Evolutionary conservation across 257 asterid species (phyloP).

Genomic region (Leonotis leonurus): DNA sequence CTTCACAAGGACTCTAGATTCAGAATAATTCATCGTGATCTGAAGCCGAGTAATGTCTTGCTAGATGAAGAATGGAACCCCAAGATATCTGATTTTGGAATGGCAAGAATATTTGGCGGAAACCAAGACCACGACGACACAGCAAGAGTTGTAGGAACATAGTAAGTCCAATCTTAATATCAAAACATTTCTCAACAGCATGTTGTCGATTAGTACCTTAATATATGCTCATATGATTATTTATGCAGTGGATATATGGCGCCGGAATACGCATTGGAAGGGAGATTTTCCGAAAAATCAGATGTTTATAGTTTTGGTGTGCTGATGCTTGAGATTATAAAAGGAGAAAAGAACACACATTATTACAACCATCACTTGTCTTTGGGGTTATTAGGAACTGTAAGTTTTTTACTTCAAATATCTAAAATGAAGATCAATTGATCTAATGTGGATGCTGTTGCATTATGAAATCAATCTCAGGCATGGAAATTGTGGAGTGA

Average conservation of each 20-base stretch:
- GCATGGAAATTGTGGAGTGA: conserved; percentile 21
- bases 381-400: conserved; percentile 11
- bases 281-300: conserved; percentile 23
- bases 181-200: background rate
- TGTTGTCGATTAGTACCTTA: background rate
- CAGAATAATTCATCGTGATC: conserved; percentile 25
- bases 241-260: conserved; percentile 16
- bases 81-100: conserved; percentile 35
- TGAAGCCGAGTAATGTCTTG: conserved; percentile 27
- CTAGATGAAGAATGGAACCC: conserved; percentile 22
- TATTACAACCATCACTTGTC: conserved; percentile 4
- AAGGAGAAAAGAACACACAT: conserved; percentile 14
- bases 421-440: background rate
- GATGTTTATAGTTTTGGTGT: conserved; percentile 18
- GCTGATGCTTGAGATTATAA: conserved; percentile 6
- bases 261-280: conserved; percentile 22
- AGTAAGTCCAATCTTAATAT: conserved; percentile 12
- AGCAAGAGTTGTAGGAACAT: conserved; percentile 25
- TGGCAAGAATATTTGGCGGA: conserved; percentile 29
- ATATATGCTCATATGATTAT: background rate
- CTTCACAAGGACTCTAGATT: conserved; percentile 18
- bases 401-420: background rate
- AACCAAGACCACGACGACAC: conserved; percentile 23
- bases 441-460: background rate
- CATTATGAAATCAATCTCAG: background rate